Evolutionary conservation across 1,284 basidiomycete genomes (phyloP), one percentile per base, ranked within the genome.

Genomic region (Apiotrichum gamsii): DNA sequence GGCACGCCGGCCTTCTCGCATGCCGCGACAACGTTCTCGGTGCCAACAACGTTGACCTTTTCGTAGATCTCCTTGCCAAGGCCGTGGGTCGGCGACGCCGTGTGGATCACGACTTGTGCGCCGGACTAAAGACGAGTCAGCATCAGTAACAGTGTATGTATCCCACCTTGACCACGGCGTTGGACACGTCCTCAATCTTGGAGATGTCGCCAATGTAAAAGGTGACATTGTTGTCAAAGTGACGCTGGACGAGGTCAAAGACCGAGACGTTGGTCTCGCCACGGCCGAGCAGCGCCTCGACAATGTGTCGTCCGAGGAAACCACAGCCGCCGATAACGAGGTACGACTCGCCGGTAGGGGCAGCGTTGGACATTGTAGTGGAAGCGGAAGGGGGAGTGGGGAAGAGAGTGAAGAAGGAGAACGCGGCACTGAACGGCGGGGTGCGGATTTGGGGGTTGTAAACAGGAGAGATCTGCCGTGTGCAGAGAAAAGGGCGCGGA

Each of bases 41-140:
- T 96, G 16, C 95, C 95, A 25, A 86, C 81, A 6, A 98, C 89
- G 65, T 98, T 98, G 62, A 98, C 94, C 70, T 85, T 88, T 73
- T 83, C 84, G 76, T 90, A 95, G 16, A 97, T 72, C 2, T 83
- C 82, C 3, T 79, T 52, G 75, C 83, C 64, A 39, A 85, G 73
- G 21, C 82, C 85, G 42, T 84, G 82, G 8, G 82, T 81, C 4
- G 94, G 94, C 5, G 93, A 95, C 16, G 93, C 94, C 9, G 93
- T 97, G 72, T 98, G 94, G 59, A 97, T 91, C 52, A 97, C 86
- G 59, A 85, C 85, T 2, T 86, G 89, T 31, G 87, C 79, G 39
- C 82, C 81, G 54, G 83, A 84, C 86, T 90, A 57, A 1, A 11
- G 11, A 28, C n/a, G n/a, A 25, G 20, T 43, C 20, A 24, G 38